These are phyloP conservation scores for Didymella lethalis DNA, from an alignment of 2,329 filamentous ascomycete genomes.

Conservation along the genomic window DNA sequence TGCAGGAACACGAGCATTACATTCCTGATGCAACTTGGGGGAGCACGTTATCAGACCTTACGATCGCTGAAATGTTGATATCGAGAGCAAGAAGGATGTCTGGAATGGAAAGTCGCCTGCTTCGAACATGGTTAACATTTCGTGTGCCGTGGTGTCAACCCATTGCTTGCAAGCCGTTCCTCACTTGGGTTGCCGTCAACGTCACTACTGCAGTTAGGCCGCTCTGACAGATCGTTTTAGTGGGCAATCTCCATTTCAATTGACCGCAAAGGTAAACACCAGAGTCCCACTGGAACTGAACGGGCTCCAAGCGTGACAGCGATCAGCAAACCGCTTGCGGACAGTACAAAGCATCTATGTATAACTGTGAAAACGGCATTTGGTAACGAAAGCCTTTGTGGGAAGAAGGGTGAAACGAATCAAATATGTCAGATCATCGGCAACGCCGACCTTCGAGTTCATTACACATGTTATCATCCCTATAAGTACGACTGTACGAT, in stretches of 20 bases:
- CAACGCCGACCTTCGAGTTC: background rate
- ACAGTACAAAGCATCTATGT: background rate
- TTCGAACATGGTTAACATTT: background rate
- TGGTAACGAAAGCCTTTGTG: background rate
- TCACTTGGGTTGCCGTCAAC: too few relatives aligned
- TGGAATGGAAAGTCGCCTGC: background rate
- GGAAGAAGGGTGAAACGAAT: background rate
- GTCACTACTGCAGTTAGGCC: background rate
- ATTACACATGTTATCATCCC: background rate
- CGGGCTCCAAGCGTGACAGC: background rate
- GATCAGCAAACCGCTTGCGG: background rate
- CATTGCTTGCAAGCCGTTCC: background rate
- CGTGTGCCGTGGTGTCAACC: background rate
- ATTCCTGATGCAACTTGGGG: conserved; percentile 5
- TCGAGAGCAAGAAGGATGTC: too few relatives aligned
- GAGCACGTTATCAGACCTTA: background rate
- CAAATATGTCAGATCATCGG: background rate
- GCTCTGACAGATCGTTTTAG: background rate
- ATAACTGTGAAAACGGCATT: background rate
- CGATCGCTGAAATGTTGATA: background rate
- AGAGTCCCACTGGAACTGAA: background rate
- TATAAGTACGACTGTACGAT: background rate
- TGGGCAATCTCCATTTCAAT: too few relatives aligned
- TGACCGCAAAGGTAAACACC: too few relatives aligned
- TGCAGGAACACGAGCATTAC: conserved; percentile 10